A percentile compares a stretch with the other conserved stretches of the same genome.
Conservation (phyloP, 1,284 basidiomycete genomes). For the Anthracocystis setariae region DNA sequence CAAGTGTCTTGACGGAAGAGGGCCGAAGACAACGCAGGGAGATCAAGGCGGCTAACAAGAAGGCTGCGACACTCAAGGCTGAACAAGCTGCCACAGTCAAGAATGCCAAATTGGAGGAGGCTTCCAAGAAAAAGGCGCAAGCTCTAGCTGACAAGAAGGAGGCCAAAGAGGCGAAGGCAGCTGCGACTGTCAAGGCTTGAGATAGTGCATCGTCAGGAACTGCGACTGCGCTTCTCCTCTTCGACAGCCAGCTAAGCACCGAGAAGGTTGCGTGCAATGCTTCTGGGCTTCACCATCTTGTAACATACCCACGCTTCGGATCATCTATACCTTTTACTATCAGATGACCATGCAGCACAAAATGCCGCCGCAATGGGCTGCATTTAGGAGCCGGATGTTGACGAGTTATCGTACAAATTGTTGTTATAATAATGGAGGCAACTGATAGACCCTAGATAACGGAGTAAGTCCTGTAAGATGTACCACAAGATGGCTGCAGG, state of each 20-base stretch:
- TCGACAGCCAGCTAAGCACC: background rate
- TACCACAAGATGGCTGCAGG: background rate
- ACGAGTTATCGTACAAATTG: too few species aligned
- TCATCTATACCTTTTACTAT: background rate
- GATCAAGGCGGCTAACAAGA: constrained; percentile 60
- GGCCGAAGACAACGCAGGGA: constrained; percentile 28
- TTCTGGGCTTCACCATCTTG: too few species aligned
- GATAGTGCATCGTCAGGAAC: background rate
- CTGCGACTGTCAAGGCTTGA: constrained; percentile 10
- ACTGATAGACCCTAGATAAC: too few species aligned
- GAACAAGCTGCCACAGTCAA: constrained; percentile 21
- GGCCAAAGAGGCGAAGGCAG: constrained; percentile 14
- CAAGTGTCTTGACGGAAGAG: constrained; percentile 38
- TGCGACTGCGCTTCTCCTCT: background rate
- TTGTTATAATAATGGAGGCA: too few species aligned
- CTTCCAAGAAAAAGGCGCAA: constrained; percentile 15
- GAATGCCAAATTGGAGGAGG: constrained; percentile 21
- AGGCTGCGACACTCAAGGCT: constrained; percentile 15
- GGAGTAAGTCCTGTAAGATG: background rate
- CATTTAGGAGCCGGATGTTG: too few species aligned
- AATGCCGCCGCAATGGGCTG: too few species aligned
- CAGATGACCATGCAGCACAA: background rate
- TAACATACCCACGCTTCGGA: background rate
- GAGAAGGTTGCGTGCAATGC: background rate
- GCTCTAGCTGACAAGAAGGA: constrained; percentile 9